Evolutionary conservation across 2,329 filamentous ascomycete species (phyloP), one percentile per base, ranked within the genome.

Genomic region (Pseudogymnoascus sp.): DNA sequence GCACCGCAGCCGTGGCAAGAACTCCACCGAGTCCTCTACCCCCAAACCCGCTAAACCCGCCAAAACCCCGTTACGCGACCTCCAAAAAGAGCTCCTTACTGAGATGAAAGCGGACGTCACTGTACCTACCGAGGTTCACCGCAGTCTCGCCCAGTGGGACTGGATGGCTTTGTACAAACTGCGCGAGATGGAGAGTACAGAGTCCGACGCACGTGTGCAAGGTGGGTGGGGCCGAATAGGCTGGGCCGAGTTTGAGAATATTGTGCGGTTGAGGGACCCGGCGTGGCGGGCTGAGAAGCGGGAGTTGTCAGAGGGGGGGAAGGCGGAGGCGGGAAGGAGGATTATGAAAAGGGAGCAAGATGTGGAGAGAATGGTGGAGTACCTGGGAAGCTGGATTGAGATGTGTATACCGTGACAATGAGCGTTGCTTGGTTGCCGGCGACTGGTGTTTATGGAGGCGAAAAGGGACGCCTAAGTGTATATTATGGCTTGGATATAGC

Each of bases 361-460:
- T 35, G 32, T 58, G 28, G 81, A 80, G 12, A 84, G 85, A 70
- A 76, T 87, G 60, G 79, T 92, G 64, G 89, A 90, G 66, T 93
- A 96, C 73, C 79, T 97, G 54, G 90, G 90, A 63, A 90, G 85
- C 68, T 97, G 93, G 93, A 90, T 97, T 73, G 92, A 97, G 71
- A 86, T 87, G 71, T 88, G 84, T 71, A 86, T 88, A 66, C 84
- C 84, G 22, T 71, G 54, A 66, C 34, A 58, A 58, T 54, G n/a
- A 12, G 28, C 2, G 9, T 32, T 54, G 28, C 4, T 18, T 7
- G n/a, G 28, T 8, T 18, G 22, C 22, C 28, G n/a, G 47, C n/a
- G 6, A 4, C 6, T 32, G 28, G n/a, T 54, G 28, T 22, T 5
- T 50, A 28, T n/a, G 20, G 25, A 14, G 22, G 28, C 9, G 28